A percentile compares a stretch with the other conserved stretches of the same genome.
phyloP scores from a whole-genome alignment of 192 early-diverging fungal genomes.

The Gigaspora rosea region DNA sequence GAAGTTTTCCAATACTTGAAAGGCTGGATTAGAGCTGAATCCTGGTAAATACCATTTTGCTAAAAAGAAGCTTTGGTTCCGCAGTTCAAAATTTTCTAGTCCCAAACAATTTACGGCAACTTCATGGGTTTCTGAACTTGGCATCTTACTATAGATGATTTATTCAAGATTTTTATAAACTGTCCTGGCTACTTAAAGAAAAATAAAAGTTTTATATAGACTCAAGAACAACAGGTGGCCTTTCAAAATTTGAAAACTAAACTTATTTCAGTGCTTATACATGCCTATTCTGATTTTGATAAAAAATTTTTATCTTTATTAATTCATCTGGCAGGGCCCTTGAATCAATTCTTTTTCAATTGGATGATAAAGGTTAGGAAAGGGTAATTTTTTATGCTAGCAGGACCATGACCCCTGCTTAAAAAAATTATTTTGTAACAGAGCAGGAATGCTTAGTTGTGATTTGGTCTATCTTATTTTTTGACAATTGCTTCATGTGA shows the following conservation, averaged over 20 bases:
- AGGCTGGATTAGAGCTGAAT: conserved; percentile 11
- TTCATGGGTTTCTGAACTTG: neutral
- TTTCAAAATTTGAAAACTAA: neutral
- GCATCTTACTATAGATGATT: neutral
- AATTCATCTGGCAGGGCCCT: too few relatives aligned
- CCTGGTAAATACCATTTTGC: conserved; percentile 19
- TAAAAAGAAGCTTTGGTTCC: neutral
- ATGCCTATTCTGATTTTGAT: neutral
- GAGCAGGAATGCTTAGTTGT: conserved; percentile 19
- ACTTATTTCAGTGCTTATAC: neutral
- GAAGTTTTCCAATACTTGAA: neutral
- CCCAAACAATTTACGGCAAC: conserved; percentile 8
- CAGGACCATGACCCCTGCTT: neutral
- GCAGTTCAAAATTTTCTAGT: neutral
- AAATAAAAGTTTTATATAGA: neutral
- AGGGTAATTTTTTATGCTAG: conserved; percentile 9
- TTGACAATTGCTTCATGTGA: conserved; percentile 15
- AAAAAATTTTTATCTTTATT: neutral
- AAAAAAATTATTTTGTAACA: neutral
- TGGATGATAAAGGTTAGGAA: neutral
- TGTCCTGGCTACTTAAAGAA: neutral
- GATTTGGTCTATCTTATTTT: conserved; percentile 25
- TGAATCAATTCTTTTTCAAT: neutral
- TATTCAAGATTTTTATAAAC: neutral
- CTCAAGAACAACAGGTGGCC: neutral